Evolutionary conservation across 2,329 filamentous ascomycete genomes (phyloP), one percentile per base, ranked within the genome.

Genomic region (Hypoxylon sp.): DNA sequence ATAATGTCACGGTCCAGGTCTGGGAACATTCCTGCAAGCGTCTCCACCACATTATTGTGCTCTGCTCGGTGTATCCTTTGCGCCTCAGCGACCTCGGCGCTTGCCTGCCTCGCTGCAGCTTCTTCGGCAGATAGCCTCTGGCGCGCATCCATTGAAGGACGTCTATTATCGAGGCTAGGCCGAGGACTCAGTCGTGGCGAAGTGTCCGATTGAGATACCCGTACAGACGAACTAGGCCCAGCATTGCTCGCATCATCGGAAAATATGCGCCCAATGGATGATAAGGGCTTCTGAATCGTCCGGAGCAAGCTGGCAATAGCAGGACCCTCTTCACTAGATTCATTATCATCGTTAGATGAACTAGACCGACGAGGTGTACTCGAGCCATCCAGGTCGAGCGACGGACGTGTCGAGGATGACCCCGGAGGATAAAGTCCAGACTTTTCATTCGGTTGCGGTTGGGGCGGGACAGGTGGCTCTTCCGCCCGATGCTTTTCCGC

Each of bases 21-120:
- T 1, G 94, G 94, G 70, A 99, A 99, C 94, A 99, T 99, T 63
- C 91, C 89, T 36, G 90, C 87, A 49, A 99, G 75, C 25, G 94
- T 97, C 73, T 97, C 94, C 2, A 97, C 93, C 5, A 99, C 86
- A 63, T 91, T 93, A 44, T 84, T 79, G 71, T 97, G 92, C 76
- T 99, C 94, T 46, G 88, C 87, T 25, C 86, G 80, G 61, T 94
- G 86, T 53, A 97, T 84, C 11, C 89, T 80, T 59, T 91, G 84
- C 5, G 93, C 93, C 69, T 99, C 90, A 7, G 93, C 93, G 5
- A 83, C 84, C 71, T 97, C 93, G 1, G 90, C 91, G 61, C 89
- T 95, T 1, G 93, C 93, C 72, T 97, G 93, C 40, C 91, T 80
- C 2, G 91, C 92, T 0, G 92, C 92, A 17, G 91, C 89, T 69